These are phyloP conservation scores for Hondaea fermentalgiana DNA, from an alignment of 108 stramenopile genomes.

Conservation along the genomic window DNA sequence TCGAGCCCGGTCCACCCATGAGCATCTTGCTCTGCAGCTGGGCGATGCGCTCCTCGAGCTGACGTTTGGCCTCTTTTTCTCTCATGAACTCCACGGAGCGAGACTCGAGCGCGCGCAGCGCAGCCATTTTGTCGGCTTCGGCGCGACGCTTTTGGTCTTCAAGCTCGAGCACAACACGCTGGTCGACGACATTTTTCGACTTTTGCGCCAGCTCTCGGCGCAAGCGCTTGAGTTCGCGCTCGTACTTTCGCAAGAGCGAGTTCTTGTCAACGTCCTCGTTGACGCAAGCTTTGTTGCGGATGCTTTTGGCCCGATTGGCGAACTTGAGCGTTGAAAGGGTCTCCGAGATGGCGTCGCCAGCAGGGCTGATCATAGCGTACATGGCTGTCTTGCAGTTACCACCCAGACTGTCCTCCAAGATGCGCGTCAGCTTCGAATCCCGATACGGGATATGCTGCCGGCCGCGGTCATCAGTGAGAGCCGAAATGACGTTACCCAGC, in stretches of 20 bases:
- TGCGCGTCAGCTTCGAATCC: conserved; percentile 54
- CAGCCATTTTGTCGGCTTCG: conserved; percentile 58
- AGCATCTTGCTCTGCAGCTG: conserved; percentile 53
- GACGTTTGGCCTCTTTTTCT: conserved; percentile 57
- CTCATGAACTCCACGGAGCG: conserved; percentile 51
- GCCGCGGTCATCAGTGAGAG: conserved; percentile 44
- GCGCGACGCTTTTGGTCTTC: conserved; percentile 51
- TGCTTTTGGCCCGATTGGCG: conserved; percentile 49
- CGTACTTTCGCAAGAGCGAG: conserved; percentile 57
- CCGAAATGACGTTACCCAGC: conserved; percentile 58
- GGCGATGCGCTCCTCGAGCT: conserved; percentile 51
- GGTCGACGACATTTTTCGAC: conserved; percentile 51
- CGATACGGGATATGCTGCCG: conserved; percentile 58
- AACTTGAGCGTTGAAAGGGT: conserved; percentile 45
- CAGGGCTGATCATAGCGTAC: conserved; percentile 62
- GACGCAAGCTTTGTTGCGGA: conserved; percentile 45
- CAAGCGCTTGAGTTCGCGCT: conserved; percentile 55
- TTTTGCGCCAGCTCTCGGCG: conserved; percentile 38
- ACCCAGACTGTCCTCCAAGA: conserved; percentile 46
- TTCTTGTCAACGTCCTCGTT: conserved; percentile 65
- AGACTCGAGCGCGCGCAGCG: conserved; percentile 46
- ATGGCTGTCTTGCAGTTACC: conserved; percentile 63
- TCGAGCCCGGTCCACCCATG: conserved; percentile 9
- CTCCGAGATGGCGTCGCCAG: conserved; percentile 50
- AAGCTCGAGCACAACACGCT: conserved; percentile 50